Evolutionary conservation across 106 monocot genomes (phyloP).

Genomic region (Acanthochlamys bracteata): DNA sequence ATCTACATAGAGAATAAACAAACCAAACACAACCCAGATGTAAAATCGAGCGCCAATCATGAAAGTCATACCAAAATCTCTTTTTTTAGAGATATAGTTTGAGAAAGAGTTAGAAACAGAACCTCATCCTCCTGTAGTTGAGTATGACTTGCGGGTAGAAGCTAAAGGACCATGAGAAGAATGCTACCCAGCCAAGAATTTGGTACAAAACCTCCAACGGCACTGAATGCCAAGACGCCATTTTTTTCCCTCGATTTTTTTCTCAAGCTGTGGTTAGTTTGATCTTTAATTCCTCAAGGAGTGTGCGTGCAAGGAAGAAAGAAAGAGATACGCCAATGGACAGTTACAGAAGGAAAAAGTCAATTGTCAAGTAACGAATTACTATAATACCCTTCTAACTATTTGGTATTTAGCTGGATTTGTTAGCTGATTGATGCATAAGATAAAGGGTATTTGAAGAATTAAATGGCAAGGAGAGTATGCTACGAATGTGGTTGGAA

Average conservation of each 20-base stretch:
- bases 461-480: too few relatives aligned
- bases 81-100: neutral
- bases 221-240: slow-evolving; percentile 68
- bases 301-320: too few relatives aligned
- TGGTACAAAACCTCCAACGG: slow-evolving; percentile 54
- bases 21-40: too few relatives aligned
- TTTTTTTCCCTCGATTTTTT: slow-evolving; percentile 2
- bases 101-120: neutral
- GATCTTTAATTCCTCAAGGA: too few relatives aligned
- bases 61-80: slow-evolving; percentile 4
- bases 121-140: slow-evolving; percentile 82
- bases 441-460: too few relatives aligned
- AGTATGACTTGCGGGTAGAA: slow-evolving; percentile 93
- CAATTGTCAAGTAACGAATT: neutral
- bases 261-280: too few relatives aligned
- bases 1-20: too few relatives aligned
- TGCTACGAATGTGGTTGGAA: too few relatives aligned
- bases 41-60: too few relatives aligned
- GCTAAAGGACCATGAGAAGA: slow-evolving; percentile 86
- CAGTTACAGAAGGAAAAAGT: neutral
- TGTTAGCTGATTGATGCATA: too few relatives aligned
- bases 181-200: slow-evolving; percentile 79
- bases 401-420: too few relatives aligned
- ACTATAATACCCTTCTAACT: neutral
- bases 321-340: neutral